phyloP scores from a whole-genome alignment of 2,329 filamentous ascomycete genomes.

The Cladosporium sp. region DNA sequence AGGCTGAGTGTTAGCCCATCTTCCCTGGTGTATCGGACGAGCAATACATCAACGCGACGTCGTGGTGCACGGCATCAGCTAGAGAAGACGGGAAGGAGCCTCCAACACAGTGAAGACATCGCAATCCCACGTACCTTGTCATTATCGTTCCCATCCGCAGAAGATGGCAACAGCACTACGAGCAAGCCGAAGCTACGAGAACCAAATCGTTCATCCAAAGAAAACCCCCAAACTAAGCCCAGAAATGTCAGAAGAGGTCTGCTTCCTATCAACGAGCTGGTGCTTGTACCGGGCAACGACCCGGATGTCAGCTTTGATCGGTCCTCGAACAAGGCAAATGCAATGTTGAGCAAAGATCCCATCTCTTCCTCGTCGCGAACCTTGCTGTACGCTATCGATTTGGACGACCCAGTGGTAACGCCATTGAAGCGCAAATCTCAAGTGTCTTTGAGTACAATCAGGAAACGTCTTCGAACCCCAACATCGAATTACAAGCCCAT shows the following conservation, averaged over 20 bases:
- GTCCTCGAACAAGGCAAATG: background rate
- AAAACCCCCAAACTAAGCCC: background rate
- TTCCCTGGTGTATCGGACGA: background rate
- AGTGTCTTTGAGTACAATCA: slow-evolving; percentile 19
- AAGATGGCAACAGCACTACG: no score
- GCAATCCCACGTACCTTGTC: no score
- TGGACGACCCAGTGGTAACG: background rate
- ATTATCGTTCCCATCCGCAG: no score
- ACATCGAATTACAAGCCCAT: slow-evolving; percentile 20
- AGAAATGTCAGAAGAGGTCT: background rate
- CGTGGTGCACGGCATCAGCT: no score
- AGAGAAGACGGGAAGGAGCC: no score
- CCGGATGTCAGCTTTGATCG: background rate
- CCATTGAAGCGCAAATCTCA: slow-evolving; percentile 8
- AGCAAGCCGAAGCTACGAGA: background rate
- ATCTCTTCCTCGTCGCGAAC: slow-evolving; percentile 1
- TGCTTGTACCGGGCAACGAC: slow-evolving; percentile 14
- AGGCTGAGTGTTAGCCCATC: background rate
- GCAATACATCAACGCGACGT: background rate
- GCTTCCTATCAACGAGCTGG: slow-evolving; percentile 21
- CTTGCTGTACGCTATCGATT: background rate
- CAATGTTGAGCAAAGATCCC: background rate
- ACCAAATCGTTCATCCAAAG: background rate
- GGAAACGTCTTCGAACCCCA: slow-evolving; percentile 21
- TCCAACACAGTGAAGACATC: no score